phyloP scores from a whole-genome alignment of 2,329 filamentous ascomycete genomes.

The Atkinsonella hypoxylon region DNA sequence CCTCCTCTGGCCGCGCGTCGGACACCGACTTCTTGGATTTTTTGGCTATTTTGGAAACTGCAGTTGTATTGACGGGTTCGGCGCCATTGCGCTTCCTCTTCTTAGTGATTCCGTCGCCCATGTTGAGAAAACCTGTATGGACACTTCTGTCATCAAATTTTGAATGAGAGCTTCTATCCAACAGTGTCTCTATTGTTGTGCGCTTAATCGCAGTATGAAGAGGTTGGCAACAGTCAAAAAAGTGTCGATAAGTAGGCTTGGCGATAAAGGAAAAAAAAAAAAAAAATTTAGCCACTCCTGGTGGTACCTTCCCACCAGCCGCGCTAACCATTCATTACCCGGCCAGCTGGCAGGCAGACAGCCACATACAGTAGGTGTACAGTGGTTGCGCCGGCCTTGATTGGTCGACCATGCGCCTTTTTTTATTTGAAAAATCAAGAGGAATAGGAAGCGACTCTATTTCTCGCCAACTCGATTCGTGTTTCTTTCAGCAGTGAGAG shows the following conservation, averaged over 20 bases:
- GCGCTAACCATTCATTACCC: background rate
- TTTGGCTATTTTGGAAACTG: slow-evolving; percentile 25
- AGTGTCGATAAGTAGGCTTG: slow-evolving; percentile 3
- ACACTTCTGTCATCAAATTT: background rate
- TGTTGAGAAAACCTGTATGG: slow-evolving; percentile 9
- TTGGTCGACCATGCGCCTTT: too few species aligned
- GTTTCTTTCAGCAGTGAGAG: too few species aligned
- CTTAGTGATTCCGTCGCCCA: slow-evolving; percentile 27
- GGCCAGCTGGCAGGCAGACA: background rate
- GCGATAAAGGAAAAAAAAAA: slow-evolving; percentile 11
- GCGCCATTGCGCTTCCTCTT: slow-evolving; percentile 31
- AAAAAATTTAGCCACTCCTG: slow-evolving; percentile 8
- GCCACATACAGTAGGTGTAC: background rate
- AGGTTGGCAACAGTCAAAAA: background rate
- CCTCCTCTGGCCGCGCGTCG: slow-evolving; percentile 16
- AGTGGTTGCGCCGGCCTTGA: too few species aligned
- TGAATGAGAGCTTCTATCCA: background rate
- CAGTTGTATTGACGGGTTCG: slow-evolving; percentile 14
- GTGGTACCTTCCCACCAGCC: background rate
- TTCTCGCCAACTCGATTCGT: too few species aligned
- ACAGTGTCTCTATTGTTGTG: background rate
- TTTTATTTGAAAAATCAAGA: too few species aligned
- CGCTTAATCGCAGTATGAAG: background rate
- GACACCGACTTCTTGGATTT: slow-evolving; percentile 27
- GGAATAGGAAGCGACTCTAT: too few species aligned